These are phyloP conservation scores for Hura crepitans DNA, from an alignment of 441 rosid species.

Conservation along the genomic window DNA sequence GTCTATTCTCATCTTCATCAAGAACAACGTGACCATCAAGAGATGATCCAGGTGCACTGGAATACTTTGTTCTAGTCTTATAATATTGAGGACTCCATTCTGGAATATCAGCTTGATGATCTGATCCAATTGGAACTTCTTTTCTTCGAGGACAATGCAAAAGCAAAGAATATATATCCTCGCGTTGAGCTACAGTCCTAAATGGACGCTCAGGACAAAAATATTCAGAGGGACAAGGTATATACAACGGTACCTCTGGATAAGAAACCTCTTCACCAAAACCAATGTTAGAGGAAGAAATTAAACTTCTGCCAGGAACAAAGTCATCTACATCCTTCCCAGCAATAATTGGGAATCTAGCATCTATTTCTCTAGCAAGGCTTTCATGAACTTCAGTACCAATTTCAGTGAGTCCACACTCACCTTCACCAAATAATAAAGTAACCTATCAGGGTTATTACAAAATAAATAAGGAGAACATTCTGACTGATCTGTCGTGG, in stretches of 20 bases:
- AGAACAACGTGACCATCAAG: background rate
- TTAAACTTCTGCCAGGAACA: constrained; percentile 26
- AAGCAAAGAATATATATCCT: constrained; percentile 33
- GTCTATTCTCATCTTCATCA: constrained; percentile 22
- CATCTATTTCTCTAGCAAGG: constrained; percentile 19
- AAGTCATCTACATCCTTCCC: constrained; percentile 26
- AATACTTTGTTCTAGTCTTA: constrained; percentile 12
- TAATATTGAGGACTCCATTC: constrained; percentile 33
- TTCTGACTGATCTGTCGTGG: background rate
- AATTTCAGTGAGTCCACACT: constrained; percentile 18
- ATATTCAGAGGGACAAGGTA: constrained; percentile 7
- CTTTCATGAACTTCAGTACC: constrained; percentile 28
- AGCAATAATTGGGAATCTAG: constrained; percentile 21
- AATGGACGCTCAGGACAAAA: constrained; percentile 3
- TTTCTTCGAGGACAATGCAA: constrained; percentile 43
- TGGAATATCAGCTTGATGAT: constrained; percentile 61
- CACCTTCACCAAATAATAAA: constrained; percentile 33
- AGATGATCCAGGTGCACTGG: background rate
- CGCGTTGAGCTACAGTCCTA: constrained; percentile 5
- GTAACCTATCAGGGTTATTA: constrained; percentile 17
- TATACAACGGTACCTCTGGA: constrained; percentile 24
- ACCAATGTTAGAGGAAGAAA: constrained; percentile 28
- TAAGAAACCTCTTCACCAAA: constrained; percentile 31
- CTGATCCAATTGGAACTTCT: constrained; percentile 52
- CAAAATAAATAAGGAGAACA: constrained; percentile 6